A percentile compares a stretch with the other conserved stretches of the same genome.
These are phyloP conservation scores for Candida sithepensis DNA, from an alignment of 805 yeast species.

Conservation along the genomic window DNA sequence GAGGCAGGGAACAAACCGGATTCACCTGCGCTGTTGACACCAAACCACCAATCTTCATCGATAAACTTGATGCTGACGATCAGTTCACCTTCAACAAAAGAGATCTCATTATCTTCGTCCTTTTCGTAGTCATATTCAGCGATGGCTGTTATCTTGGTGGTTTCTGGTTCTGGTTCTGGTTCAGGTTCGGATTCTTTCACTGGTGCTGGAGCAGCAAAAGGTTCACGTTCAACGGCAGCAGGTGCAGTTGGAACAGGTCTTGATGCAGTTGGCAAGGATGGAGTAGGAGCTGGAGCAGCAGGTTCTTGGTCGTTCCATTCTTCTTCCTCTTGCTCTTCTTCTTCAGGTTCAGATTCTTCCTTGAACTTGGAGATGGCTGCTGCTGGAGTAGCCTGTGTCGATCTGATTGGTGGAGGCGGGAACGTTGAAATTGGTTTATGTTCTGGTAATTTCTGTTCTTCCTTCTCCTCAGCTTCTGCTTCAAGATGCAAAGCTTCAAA, in stretches of 20 bases:
- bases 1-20: conserved; percentile 56
- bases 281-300: conserved; percentile 18
- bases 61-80: conserved; percentile 64
- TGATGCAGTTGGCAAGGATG: not conserved
- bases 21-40: conserved; percentile 37
- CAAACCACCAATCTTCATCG: conserved; percentile 72
- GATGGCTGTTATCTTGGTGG: conserved; percentile 43
- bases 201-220: conserved; percentile 13
- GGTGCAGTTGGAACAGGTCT: conserved; percentile 7
- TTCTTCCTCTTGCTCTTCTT: conserved; percentile 14
- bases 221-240: conserved; percentile 17
- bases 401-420: conserved; percentile 21
- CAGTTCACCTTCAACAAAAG: conserved; percentile 61
- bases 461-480: conserved; percentile 24
- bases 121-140: conserved; percentile 80
- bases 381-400: conserved; percentile 11
- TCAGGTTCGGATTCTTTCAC: conserved; percentile 16
- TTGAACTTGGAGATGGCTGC: conserved; percentile 18
- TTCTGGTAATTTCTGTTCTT: too few relatives aligned
- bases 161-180: conserved; percentile 16
- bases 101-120: conserved; percentile 75
- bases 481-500: conserved; percentile 27
- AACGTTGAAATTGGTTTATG: conserved; percentile 16
- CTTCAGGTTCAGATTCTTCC: conserved; percentile 18
- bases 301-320: too few relatives aligned